phyloP scores from a whole-genome alignment of 345 rosid genomes.

The Hibiscus tridactylites region DNA sequence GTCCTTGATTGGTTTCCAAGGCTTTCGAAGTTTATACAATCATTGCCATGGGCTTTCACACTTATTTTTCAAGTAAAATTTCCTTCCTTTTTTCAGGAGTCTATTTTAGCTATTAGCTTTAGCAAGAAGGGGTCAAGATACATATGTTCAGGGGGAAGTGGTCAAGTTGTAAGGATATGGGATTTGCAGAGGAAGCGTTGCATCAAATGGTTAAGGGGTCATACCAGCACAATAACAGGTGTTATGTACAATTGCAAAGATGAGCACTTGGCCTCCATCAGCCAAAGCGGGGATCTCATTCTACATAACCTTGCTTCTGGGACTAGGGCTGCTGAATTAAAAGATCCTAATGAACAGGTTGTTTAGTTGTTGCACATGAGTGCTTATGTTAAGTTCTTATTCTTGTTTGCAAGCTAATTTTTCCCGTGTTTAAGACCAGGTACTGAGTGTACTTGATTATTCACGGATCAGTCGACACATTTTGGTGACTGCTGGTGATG shows the following conservation, averaged over 20 bases:
- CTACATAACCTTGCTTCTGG: constrained; percentile 95
- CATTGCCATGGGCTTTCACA: constrained; percentile 1
- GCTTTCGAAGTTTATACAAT: neutral
- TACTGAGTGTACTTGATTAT: constrained; percentile 93
- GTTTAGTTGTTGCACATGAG: constrained; percentile 32
- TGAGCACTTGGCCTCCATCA: constrained; percentile 91
- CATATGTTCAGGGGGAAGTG: constrained; percentile 88
- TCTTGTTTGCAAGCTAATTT: constrained; percentile 29
- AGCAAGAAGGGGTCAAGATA: constrained; percentile 86
- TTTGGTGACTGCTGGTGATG: constrained; percentile 95
- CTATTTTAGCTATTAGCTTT: constrained; percentile 71
- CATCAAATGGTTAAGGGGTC: constrained; percentile 91
- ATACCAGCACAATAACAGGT: constrained; percentile 71
- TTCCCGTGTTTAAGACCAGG: constrained; percentile 72
- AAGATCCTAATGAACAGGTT: constrained; percentile 95
- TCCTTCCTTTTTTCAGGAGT: constrained; percentile 49
- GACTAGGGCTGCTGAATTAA: constrained; percentile 76
- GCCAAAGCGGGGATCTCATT: constrained; percentile 80
- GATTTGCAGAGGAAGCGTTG: constrained; percentile 92
- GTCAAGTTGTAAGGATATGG: constrained; percentile 91
- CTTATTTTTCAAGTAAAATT: constrained; percentile 6
- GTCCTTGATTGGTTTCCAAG: neutral
- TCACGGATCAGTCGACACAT: constrained; percentile 85
- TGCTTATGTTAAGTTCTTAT: constrained; percentile 11
- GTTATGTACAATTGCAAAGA: constrained; percentile 96